Percentiles rank a stretch among this genome's conserved stretches.
phyloP scores from a whole-genome alignment of 139 green algal species.

The Nannochloris sp. region DNA sequence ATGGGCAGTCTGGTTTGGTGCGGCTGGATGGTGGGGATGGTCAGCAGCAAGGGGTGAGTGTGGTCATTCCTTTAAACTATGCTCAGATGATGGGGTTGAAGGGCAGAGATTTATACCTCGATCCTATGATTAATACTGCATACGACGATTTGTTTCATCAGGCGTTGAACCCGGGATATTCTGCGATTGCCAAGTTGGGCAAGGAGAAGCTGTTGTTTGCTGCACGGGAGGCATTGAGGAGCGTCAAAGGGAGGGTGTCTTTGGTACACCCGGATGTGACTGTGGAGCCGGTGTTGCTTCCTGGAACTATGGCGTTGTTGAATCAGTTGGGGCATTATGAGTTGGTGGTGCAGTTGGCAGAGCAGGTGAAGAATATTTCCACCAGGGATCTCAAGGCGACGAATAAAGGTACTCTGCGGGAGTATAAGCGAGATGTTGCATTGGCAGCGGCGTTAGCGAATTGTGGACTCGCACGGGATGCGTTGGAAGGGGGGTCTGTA shows the following conservation, averaged over 20 bases:
- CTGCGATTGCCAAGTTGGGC: slow-evolving; percentile 15
- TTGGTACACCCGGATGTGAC: slow-evolving; percentile 17
- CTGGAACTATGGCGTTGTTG: slow-evolving; percentile 45
- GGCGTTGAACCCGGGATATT: slow-evolving; percentile 26
- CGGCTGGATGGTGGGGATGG: neutral
- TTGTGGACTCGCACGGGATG: slow-evolving; percentile 36
- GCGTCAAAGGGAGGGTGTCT: slow-evolving; percentile 4
- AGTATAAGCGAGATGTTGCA: slow-evolving; percentile 34
- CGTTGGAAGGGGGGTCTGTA: slow-evolving; percentile 12
- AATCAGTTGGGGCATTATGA: slow-evolving; percentile 45
- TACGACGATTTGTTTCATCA: slow-evolving; percentile 4
- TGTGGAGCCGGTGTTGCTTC: slow-evolving; percentile 44
- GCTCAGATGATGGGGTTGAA: neutral
- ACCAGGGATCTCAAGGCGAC: slow-evolving; percentile 16
- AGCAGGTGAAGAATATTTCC: slow-evolving; percentile 9
- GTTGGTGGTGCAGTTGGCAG: slow-evolving; percentile 29
- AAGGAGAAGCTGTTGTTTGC: slow-evolving; percentile 41
- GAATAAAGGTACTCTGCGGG: neutral
- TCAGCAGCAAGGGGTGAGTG: neutral
- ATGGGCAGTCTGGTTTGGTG: neutral
- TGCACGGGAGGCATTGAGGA: slow-evolving; percentile 26
- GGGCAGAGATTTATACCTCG: slow-evolving; percentile 7
- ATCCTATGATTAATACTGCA: slow-evolving; percentile 5
- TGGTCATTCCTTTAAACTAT: slow-evolving; percentile 8
- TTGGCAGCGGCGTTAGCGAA: slow-evolving; percentile 50